Conservation (phyloP, 345 rosid species). For the Jatropha curcas region DNA sequence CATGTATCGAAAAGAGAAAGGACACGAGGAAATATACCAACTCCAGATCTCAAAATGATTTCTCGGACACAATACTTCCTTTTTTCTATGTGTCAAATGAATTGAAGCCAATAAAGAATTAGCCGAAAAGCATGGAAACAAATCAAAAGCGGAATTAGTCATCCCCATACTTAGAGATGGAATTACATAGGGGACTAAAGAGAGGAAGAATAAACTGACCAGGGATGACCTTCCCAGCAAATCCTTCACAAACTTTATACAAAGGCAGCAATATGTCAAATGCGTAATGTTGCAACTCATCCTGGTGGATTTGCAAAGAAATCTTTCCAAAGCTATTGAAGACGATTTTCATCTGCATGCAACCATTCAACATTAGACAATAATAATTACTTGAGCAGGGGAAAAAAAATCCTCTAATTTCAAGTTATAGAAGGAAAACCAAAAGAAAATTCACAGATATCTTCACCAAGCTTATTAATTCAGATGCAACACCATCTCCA, state of each 20-base stretch:
- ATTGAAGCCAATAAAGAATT: background rate
- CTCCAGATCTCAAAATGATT: background rate
- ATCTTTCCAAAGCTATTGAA: conserved; percentile 55
- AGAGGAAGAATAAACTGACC: conserved; percentile 42
- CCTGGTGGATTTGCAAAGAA: conserved; percentile 43
- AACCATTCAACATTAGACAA: conserved; percentile 18
- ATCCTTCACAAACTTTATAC: conserved; percentile 92
- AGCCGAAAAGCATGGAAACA: background rate
- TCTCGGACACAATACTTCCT: background rate
- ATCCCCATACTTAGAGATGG: background rate
- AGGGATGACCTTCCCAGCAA: conserved; percentile 63
- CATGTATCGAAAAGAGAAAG: background rate
- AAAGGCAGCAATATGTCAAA: conserved; percentile 61
- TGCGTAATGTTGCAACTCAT: conserved; percentile 49
- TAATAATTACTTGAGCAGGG: conserved; percentile 6
- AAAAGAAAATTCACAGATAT: conserved; percentile 7
- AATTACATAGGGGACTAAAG: background rate
- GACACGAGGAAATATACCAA: background rate
- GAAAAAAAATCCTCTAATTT: background rate
- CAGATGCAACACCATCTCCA: conserved; percentile 2
- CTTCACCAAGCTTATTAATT: background rate
- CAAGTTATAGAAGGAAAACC: background rate
- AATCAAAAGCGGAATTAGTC: background rate
- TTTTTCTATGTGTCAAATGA: background rate
- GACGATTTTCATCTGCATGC: conserved; percentile 64